Conservation (phyloP, 352 stramenopile species). For the Phytopythium oedochilum region DNA sequence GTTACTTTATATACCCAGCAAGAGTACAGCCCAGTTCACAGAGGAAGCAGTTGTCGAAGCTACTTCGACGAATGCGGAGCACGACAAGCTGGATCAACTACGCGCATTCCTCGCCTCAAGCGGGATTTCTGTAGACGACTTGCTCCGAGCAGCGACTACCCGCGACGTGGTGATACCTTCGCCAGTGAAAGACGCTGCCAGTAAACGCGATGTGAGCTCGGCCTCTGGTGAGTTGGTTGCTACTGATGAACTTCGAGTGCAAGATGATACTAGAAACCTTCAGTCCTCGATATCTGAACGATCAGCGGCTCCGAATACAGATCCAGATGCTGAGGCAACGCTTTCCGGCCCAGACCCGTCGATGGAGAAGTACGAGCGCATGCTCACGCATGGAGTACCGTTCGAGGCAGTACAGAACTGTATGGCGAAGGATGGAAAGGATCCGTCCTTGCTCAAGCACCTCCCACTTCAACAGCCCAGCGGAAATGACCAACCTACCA, state of each 20-base stretch:
- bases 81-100: slow-evolving; percentile 48
- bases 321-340: background rate
- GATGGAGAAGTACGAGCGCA: slow-evolving; percentile 49
- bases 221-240: too few species aligned
- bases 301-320: background rate
- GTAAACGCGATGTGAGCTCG: background rate
- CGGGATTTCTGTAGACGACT: slow-evolving; percentile 66
- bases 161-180: background rate
- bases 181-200: background rate
- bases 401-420: slow-evolving; percentile 72
- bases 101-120: slow-evolving; percentile 55
- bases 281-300: background rate
- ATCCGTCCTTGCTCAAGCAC: slow-evolving; percentile 31
- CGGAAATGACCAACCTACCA: background rate
- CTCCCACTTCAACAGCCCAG: slow-evolving; percentile 2
- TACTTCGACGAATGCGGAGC: background rate
- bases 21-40: background rate
- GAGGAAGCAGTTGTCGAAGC: background rate
- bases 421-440: slow-evolving; percentile 58
- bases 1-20: background rate
- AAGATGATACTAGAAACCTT: background rate
- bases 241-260: background rate
- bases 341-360: background rate
- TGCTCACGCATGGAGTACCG: slow-evolving; percentile 65
- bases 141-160: slow-evolving; percentile 60